phyloP scores from a whole-genome alignment of 2,329 filamentous ascomycete species.

The Pseudodiploospora longispora region DNA sequence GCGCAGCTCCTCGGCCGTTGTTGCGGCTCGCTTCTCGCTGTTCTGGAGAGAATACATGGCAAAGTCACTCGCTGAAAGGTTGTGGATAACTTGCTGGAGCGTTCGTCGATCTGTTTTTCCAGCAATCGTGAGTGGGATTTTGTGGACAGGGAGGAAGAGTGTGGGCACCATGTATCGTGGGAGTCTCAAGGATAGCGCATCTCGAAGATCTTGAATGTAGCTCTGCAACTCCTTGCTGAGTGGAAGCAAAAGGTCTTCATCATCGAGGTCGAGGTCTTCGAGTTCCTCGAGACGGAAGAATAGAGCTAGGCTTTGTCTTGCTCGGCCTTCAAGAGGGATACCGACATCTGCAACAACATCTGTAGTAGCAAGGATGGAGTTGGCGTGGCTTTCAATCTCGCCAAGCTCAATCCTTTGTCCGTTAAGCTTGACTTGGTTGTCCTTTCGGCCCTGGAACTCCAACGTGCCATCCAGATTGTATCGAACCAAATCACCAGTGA shows the following conservation, averaged over 20 bases:
- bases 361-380: background rate
- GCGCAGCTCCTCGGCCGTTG: background rate
- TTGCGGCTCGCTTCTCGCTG: background rate
- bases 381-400: conserved; percentile 14
- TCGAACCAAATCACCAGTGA: conserved; percentile 38
- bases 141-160: background rate
- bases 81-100: background rate
- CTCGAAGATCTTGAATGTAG: no score
- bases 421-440: conserved; percentile 48
- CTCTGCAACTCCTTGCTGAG: no score
- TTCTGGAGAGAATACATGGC: background rate
- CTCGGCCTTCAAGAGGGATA: background rate
- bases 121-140: background rate
- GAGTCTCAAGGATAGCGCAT: background rate
- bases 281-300: no score
- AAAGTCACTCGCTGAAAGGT: background rate
- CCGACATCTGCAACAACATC: conserved; percentile 1
- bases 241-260: no score
- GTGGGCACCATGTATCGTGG: background rate
- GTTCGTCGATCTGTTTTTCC: background rate
- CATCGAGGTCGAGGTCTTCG: no score
- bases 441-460: conserved; percentile 41
- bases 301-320: no score
- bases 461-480: conserved; percentile 33
- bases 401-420: conserved; percentile 46